These are phyloP conservation scores for Spathaspora sp. DNA, from an alignment of 1,139 yeast species.

Conservation along the genomic window DNA sequence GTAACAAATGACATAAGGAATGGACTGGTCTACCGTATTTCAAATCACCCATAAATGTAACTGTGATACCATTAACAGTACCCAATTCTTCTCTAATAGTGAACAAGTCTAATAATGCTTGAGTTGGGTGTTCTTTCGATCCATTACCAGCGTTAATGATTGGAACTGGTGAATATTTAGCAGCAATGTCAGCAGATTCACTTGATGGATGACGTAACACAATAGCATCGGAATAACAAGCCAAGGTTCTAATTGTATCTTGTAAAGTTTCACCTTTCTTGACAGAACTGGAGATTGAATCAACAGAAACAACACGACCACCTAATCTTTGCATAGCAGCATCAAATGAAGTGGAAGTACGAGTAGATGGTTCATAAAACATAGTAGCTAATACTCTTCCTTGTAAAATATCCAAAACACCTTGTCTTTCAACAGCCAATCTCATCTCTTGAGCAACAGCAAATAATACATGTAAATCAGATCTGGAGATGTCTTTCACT, in stretches of 20 bases:
- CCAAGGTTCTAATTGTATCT: constrained; percentile 92
- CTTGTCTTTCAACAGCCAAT: constrained; percentile 94
- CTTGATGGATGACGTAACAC: constrained; percentile 96
- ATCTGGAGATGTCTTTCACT: constrained; percentile 81
- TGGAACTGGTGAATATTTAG: constrained; percentile 95
- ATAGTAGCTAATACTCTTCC: constrained; percentile 92
- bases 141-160: constrained; percentile 98
- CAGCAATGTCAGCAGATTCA: constrained; percentile 90
- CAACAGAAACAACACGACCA: constrained; percentile 90
- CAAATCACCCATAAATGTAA: constrained; percentile 98
- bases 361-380: constrained; percentile 97
- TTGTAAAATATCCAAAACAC: constrained; percentile 84
- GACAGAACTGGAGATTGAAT: constrained; percentile 84
- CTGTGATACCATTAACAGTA: constrained; percentile 95
- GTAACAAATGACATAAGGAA: constrained; percentile 86
- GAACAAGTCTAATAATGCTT: constrained; percentile 94
- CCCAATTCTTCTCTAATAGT: constrained; percentile 99
- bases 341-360: constrained; percentile 94
- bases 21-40: constrained; percentile 98
- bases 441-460: constrained; percentile 98
- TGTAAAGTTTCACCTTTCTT: constrained; percentile 98
- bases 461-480: constrained; percentile 88
- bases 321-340: constrained; percentile 99
- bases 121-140: constrained; percentile 96
- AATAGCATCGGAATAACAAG: constrained; percentile 95